Evolutionary conservation across 106 monocot species (phyloP).

Genomic region (Dendrobium officinale): DNA sequence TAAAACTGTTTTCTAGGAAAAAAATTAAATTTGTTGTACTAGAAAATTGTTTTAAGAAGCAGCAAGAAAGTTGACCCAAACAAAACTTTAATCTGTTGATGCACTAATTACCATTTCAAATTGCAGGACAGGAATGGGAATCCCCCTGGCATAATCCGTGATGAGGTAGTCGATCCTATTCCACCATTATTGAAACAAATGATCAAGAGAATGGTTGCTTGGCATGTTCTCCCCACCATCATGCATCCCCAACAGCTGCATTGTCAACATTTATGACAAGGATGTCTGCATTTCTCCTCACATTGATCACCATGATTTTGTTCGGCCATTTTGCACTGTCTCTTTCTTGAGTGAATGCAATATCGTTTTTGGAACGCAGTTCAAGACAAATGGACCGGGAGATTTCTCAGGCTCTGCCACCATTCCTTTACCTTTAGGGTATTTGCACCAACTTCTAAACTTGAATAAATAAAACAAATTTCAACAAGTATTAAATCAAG

Average conservation of each 20-base stretch:
- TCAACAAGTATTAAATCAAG: background rate
- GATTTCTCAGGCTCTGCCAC: constrained; percentile 31
- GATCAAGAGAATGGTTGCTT: constrained; percentile 44
- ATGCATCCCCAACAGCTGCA: constrained; percentile 52
- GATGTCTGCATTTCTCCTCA: constrained; percentile 65
- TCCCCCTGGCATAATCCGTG: constrained; percentile 38
- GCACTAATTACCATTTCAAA: background rate
- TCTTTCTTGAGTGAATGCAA: constrained; percentile 39
- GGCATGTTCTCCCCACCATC: constrained; percentile 35
- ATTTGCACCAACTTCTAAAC: background rate
- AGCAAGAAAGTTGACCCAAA: no score
- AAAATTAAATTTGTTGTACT: no score
- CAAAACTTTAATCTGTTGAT: background rate
- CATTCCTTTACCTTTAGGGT: constrained; percentile 45
- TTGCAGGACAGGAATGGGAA: constrained; percentile 46
- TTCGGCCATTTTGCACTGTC: constrained; percentile 50
- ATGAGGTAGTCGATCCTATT: constrained; percentile 37
- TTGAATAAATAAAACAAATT: background rate
- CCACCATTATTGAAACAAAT: constrained; percentile 37
- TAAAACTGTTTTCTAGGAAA: no score
- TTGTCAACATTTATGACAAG: constrained; percentile 52
- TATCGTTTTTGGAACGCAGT: constrained; percentile 39
- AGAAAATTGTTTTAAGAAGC: no score
- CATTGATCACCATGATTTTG: constrained; percentile 52
- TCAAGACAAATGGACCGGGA: constrained; percentile 29